phyloP scores from a whole-genome alignment of 345 rosid species.

The Moricandia arvensis region DNA sequence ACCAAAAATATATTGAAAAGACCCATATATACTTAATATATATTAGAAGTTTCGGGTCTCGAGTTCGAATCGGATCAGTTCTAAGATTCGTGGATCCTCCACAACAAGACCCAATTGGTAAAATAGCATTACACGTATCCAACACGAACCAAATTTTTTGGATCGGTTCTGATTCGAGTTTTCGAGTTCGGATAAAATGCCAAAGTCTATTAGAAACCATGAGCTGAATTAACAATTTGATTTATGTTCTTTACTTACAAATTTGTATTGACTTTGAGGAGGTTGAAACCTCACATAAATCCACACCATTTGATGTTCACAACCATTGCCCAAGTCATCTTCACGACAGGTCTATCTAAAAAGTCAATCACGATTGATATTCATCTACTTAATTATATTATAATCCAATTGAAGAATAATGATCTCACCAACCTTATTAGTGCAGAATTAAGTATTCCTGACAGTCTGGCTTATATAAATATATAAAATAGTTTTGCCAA shows the following conservation, averaged over 20 bases:
- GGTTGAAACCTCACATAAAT: neutral
- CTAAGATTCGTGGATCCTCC: no score
- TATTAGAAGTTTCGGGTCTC: no score
- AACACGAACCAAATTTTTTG: no score
- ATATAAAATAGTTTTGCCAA: neutral
- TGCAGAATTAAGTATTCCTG: neutral
- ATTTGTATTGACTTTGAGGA: neutral
- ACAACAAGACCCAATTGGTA: no score
- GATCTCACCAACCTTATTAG: neutral
- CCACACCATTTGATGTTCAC: neutral
- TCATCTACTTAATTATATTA: neutral
- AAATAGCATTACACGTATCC: no score
- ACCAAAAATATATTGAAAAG: no score
- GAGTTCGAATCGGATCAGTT: no score
- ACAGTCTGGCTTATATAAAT: conserved; percentile 15
- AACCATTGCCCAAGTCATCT: neutral
- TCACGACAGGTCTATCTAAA: neutral
- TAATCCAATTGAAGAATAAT: neutral
- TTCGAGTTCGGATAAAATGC: no score
- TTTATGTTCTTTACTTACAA: neutral
- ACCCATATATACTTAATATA: no score
- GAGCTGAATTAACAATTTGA: neutral
- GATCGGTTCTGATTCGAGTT: no score
- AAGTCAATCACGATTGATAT: neutral
- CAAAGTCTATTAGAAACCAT: no score